Evolutionary conservation across 208 protist species (phyloP).

Genomic region (Wallacemonas sp.): DNA sequence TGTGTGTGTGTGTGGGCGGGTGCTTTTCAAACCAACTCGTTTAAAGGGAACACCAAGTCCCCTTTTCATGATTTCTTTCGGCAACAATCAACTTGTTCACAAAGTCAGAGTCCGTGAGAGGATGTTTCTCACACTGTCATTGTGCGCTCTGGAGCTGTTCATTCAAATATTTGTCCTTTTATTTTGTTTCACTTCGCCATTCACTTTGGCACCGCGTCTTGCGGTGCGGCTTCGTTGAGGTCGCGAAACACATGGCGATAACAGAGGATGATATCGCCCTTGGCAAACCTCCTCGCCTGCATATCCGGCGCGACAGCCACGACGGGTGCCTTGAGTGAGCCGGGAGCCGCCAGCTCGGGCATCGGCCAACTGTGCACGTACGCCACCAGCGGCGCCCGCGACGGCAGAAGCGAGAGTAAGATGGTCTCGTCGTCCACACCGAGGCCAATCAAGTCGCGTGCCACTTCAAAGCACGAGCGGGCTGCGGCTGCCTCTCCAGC

Average conservation of each 20-base stretch:
- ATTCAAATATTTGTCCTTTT: too few relatives aligned
- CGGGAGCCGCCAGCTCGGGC: constrained; percentile 20
- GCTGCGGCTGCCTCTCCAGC: too few relatives aligned
- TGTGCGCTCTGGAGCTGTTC: too few relatives aligned
- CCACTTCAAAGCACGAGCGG: constrained; percentile 22
- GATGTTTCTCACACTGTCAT: too few relatives aligned
- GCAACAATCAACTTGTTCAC: too few relatives aligned
- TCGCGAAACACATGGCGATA: constrained; percentile 73
- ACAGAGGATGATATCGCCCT: constrained; percentile 45
- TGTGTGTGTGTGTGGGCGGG: not conserved
- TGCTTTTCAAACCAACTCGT: not conserved
- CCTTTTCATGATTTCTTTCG: too few relatives aligned
- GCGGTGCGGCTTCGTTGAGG: constrained; percentile 62
- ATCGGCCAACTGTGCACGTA: constrained; percentile 51
- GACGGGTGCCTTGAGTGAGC: too few relatives aligned
- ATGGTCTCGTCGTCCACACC: constrained; percentile 74
- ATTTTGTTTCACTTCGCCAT: too few relatives aligned
- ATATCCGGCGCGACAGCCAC: constrained; percentile 11
- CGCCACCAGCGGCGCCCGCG: constrained; percentile 28
- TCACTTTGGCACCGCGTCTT: constrained; percentile 5
- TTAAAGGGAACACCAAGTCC: too few relatives aligned
- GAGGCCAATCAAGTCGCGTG: constrained; percentile 28
- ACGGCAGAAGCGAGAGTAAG: constrained; percentile 44
- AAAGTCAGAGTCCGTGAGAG: too few relatives aligned
- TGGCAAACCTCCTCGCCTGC: constrained; percentile 27